Base-by-base conservation (phyloP, 2,329 filamentous ascomycete species). In the Colletotrichum endophyticum region DNA sequence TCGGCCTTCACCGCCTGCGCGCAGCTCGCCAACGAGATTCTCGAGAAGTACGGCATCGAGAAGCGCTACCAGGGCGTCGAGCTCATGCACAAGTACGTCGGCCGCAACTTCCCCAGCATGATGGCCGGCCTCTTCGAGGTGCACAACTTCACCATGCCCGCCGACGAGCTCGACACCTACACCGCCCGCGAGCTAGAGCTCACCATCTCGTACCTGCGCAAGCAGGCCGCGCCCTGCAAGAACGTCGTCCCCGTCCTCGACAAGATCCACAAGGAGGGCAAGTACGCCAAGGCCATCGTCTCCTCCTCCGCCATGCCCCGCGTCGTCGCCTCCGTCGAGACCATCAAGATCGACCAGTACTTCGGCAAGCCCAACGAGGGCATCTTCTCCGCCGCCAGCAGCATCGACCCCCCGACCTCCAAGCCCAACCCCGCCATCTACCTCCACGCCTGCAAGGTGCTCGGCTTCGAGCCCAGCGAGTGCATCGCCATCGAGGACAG, bases 81-180 rank as follows among this genome's bases (percentile, higher is more conserved):
- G 77, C 93, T 98, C 78, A 95, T 98, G 87, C 88, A 90, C 81
- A 94, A 98, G 87, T 98, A 97, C 82, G 95, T 98, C 80, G 96
- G 96, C 81, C 94, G 96, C 85, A 98, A 98, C 91, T 98, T 98
- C 91, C 95, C 95, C 80, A 95, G 95, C 86, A 98, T 98, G 95
- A 93, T 98, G 87, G 86, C 88, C 76, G 92, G 92, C 77, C 91
- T 98, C 77, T 93, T 96, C 86, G 87, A 91, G 84, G 93, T 95
- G 85, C 93, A 95, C 89, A 88, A 89, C 85, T 96, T 98, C 86
- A 86, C 89, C 70, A 91, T 98, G 86, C 81, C 86, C 49, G 84
- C 89, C 25, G 92, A 91, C 3, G 94, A 98, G 82, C 86, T 96
- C 74, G 93, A 97, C 80, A 84, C 83, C 44, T 98, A 95, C 84